Base-by-base conservation (phyloP, 2,329 filamentous ascomycete genomes). In the Microsporum audouinii region DNA sequence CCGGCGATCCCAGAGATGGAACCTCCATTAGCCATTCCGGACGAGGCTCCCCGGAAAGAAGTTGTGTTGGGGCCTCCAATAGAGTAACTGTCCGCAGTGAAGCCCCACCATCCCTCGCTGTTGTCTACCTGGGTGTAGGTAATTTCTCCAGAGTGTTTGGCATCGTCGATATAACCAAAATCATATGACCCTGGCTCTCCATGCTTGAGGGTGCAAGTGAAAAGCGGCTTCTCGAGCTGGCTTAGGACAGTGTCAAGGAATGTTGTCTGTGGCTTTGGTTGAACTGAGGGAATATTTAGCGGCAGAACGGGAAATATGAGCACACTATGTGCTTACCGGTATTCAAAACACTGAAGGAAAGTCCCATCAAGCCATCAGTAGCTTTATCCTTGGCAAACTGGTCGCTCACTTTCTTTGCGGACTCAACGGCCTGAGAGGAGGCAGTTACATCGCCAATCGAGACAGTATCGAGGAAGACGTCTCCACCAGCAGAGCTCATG, bases 211-310 rank as follows among this genome's bases (percentile, higher is more conserved):
- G 86, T 80, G 27, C 85, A 86, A 0, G 87, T 88, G 74, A 91
- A 88, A 39, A 91, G 73, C 0, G 87, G 86, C 71, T 82, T 73
- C 34, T 82, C 79, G 31, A 90, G 81, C 17, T 76, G 72, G 17
- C 71, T 65, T 72, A 82, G 80, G 65, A 87, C 77, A 70, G 87
- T 89, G 68, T 88, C 86, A 70, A 89, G 89, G 72, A 89, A 90
- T 10, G 86, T 89, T 73, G 84, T 85, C 66, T 88, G 84, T 12
- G 53, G 53, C 12, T 51, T 23, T 3, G 64, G 64, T 10, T 57
- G 33, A 10, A 64, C 64, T 65, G 57, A 1, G 43, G 17, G 23
- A 8, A 29, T 49, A n/a, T 14, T 62, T 7, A 61, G 57, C 34
- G 5, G 14, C 4, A 23, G 27, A 3, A 3, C 10, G 34, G 7